These are phyloP conservation scores for Cryomyces minteri DNA, from an alignment of 495 filamentous ascomycete genomes.

Conservation along the genomic window DNA sequence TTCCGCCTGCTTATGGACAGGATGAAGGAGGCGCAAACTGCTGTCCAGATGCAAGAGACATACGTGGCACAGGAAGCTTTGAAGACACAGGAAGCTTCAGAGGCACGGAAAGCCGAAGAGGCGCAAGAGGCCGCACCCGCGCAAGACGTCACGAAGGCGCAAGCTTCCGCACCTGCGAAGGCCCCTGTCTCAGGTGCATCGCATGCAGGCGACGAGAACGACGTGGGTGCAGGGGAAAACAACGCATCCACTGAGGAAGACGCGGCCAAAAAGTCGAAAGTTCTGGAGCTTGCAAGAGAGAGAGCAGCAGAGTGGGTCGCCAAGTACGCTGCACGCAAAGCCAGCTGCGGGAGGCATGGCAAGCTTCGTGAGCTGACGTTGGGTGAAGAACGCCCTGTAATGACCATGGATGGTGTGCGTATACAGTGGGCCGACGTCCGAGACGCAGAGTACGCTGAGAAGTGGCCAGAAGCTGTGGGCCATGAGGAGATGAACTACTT, in stretches of 20 bases:
- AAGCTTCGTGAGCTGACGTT: background rate
- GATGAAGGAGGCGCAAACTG: no score
- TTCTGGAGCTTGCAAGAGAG: background rate
- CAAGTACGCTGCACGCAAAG: background rate
- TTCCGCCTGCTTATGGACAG: background rate
- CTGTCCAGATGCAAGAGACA: no score
- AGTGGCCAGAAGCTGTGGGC: slow-evolving; percentile 7
- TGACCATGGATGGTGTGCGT: slow-evolving; percentile 3
- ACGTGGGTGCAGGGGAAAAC: background rate
- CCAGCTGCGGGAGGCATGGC: background rate
- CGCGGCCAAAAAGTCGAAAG: background rate
- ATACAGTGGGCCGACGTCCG: slow-evolving; percentile 9
- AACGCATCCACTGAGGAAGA: background rate
- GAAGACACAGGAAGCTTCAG: no score
- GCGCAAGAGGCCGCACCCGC: no score
- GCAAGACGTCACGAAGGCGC: no score
- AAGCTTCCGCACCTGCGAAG: no score
- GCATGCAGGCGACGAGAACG: no score
- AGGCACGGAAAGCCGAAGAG: no score
- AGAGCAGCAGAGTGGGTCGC: background rate
- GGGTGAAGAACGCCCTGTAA: background rate
- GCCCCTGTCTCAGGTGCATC: no score
- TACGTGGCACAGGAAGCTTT: no score
- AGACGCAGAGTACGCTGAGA: slow-evolving; percentile 9
- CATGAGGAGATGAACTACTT: slow-evolving; percentile 7